A percentile compares a stretch with the other conserved stretches of the same genome.
Conservation (phyloP, 2,329 filamentous ascomycete genomes). For the Colletotrichum eremochloae region DNA sequence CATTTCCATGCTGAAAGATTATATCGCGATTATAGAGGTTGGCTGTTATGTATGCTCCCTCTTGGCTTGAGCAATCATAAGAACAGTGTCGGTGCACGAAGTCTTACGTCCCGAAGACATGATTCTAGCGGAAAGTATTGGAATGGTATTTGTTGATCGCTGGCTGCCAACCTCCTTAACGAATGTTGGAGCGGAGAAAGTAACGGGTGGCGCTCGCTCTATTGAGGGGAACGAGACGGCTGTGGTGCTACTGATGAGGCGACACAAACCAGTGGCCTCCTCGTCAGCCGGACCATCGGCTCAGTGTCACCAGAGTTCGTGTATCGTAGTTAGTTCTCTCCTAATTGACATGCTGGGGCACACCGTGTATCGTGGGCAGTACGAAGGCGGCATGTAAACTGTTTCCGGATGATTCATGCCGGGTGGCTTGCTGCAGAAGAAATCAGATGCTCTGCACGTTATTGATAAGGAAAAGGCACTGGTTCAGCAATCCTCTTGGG, state of each 20-base stretch:
- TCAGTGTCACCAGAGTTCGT: conserved; percentile 21
- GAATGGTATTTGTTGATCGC: conserved; percentile 5
- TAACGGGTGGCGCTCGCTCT: not conserved
- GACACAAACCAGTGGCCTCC: conserved; percentile 23
- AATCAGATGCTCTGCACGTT: not conserved
- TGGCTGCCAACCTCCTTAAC: not conserved
- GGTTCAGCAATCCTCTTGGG: not conserved
- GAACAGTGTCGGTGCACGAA: not conserved
- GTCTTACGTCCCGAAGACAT: not conserved
- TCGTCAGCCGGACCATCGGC: conserved; percentile 13
- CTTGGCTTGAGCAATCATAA: not conserved
- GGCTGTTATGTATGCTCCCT: not conserved
- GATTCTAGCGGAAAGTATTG: not conserved
- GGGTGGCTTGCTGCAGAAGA: not conserved
- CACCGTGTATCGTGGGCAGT: not conserved
- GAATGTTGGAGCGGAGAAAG: not conserved
- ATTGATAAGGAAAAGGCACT: not conserved
- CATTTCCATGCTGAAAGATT: conserved; percentile 19
- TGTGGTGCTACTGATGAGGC: conserved; percentile 22
- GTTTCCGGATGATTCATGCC: not conserved
- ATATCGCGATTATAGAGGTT: not conserved
- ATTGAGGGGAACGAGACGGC: conserved; percentile 13
- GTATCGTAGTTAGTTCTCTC: not conserved
- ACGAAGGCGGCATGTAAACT: not conserved
- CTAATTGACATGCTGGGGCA: not conserved